These are phyloP conservation scores for Didymellaceae sp. DNA, from an alignment of 2,329 filamentous ascomycete species.

Conservation along the genomic window DNA sequence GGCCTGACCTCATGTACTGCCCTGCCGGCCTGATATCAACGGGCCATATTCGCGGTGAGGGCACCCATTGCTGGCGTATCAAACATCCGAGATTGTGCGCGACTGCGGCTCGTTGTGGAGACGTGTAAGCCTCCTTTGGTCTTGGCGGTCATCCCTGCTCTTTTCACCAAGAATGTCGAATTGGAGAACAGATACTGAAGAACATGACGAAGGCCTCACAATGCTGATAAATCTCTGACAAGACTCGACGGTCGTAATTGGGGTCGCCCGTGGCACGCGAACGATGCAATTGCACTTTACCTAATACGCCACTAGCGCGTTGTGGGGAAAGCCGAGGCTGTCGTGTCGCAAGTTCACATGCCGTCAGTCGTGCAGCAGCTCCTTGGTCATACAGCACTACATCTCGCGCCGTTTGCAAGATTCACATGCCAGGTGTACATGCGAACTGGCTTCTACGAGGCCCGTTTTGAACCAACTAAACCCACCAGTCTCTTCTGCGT, in stretches of 20 bases:
- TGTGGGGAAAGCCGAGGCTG: conserved; percentile 32
- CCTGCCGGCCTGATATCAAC: neutral
- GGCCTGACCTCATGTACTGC: neutral
- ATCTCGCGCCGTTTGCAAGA: conserved; percentile 10
- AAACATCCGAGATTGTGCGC: neutral
- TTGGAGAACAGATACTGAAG: neutral
- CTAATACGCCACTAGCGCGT: neutral
- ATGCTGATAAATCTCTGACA: too few relatives aligned
- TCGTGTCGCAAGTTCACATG: conserved; percentile 31
- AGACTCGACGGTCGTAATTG: too few relatives aligned
- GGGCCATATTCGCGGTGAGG: neutral
- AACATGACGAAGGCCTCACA: too few relatives aligned
- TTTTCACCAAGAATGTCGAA: neutral
- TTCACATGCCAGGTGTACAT: conserved; percentile 14
- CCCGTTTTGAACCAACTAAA: neutral
- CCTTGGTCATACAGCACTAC: conserved; percentile 15
- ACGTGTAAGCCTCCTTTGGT: conserved; percentile 4
- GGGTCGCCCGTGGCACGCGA: too few relatives aligned
- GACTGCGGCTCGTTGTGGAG: conserved; percentile 2
- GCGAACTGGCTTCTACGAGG: neutral
- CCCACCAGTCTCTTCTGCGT: neutral
- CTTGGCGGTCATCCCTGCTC: neutral
- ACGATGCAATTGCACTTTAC: too few relatives aligned
- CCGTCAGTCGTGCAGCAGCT: conserved; percentile 16
- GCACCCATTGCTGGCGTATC: neutral